Evolutionary conservation across 768 basidiomycete species (phyloP), one percentile per base, ranked within the genome.

Genomic region (Lactarius psammicola): DNA sequence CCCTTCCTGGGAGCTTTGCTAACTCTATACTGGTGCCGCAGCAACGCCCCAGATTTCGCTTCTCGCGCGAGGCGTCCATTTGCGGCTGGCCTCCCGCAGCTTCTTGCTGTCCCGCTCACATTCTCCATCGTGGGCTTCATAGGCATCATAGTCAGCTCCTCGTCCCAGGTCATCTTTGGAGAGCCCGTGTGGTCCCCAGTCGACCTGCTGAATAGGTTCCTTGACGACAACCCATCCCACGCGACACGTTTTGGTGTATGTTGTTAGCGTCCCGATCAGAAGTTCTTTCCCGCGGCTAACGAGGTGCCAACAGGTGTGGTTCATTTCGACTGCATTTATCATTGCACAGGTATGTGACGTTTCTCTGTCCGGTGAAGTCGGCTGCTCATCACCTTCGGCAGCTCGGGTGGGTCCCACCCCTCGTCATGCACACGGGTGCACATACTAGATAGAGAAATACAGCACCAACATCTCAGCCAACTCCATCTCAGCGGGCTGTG

Each of bases 391-490:
- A 58, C 30, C 34, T 10, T 60, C 18, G 56, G 36, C 40, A 67
- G 65, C 63, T 75, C 31, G 74, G 71, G 72, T 72, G 56, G 28
- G 69, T 58, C 28, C 51, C 42, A 23, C 55, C 20, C 54, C 23
- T 28, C 56, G 42, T n/a, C 53, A 18, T 51, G 64, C 18, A 30
- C 46, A 15, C 28, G 18, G 44, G 31, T 15, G 34, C n/a, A 38
- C 23, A 54, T 20, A 56, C 60, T 69, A 30, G 66, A 67, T 60
- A 42, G 63, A 31, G 62, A 54, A 62, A 66, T 61, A 61, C 63
- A 88, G 87, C 20, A 90, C 88, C 34, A 92, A 90, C 74, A 88
- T 90, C 71, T 88, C 89, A 11, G 91, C 90, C 34, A 93, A 94
- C 77, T 87, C 88, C 5, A 84, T 93, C 72, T 88, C 86, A 53